Evolutionary conservation across 2,329 filamentous ascomycete genomes (phyloP).

Genomic region (Aspergillus quadrilineatus): DNA sequence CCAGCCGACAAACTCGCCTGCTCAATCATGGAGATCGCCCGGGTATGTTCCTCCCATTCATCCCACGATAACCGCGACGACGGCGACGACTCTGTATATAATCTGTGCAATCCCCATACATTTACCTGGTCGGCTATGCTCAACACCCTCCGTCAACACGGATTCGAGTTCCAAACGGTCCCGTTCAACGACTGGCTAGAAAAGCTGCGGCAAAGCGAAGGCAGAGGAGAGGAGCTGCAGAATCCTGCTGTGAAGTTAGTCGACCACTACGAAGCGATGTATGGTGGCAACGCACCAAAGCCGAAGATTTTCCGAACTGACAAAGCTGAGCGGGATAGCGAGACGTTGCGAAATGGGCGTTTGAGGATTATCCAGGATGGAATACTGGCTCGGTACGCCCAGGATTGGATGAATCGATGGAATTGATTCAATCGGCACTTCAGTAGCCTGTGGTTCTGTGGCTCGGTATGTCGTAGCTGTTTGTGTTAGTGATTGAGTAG

Average conservation of each 20-base stretch:
- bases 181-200: conserved; percentile 35
- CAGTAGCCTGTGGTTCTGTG: neutral
- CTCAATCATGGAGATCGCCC: conserved; percentile 28
- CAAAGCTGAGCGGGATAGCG: conserved; percentile 30
- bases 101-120: conserved; percentile 28
- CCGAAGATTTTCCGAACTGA: conserved; percentile 26
- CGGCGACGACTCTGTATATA: conserved; percentile 30
- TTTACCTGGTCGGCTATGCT: conserved; percentile 41
- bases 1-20: conserved; percentile 32
- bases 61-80: neutral
- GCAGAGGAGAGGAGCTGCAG: conserved; percentile 25
- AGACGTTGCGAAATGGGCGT: conserved; percentile 27
- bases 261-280: conserved; percentile 32
- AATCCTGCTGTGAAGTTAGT: conserved; percentile 37
- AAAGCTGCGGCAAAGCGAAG: conserved; percentile 31
- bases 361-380: conserved; percentile 33
- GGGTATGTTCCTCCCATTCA: conserved; percentile 14
- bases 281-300: conserved; percentile 10
- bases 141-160: conserved; percentile 26
- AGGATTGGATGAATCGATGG: conserved; percentile 33
- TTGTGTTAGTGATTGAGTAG: neutral
- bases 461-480: neutral
- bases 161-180: conserved; percentile 38
- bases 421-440: neutral
- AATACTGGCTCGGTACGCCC: conserved; percentile 30